A percentile compares a stretch with the other conserved stretches of the same genome.
Conservation (phyloP, 2,329 filamentous ascomycete genomes). For the Scedosporium aurantiacum region DNA sequence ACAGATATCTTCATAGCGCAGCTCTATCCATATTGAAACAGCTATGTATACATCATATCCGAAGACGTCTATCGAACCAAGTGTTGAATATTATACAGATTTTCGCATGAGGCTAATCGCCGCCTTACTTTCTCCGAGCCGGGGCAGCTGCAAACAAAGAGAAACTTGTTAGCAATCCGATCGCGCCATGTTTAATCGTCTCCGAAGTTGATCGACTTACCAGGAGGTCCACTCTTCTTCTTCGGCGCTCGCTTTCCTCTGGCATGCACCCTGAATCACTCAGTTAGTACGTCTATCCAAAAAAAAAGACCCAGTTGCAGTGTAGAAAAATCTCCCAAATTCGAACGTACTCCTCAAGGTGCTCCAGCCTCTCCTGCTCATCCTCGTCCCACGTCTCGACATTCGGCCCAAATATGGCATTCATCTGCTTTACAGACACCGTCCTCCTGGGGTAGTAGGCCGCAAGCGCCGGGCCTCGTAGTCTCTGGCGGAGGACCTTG, state of each 20-base stretch:
- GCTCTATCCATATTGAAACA: neutral
- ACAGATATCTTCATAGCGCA: neutral
- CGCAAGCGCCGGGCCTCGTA: constrained; percentile 71
- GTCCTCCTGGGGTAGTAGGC: constrained; percentile 79
- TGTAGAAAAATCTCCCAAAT: neutral
- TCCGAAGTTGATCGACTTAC: constrained; percentile 16
- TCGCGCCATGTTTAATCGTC: neutral
- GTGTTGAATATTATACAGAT: neutral
- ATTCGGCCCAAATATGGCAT: constrained; percentile 54
- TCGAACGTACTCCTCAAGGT: constrained; percentile 49
- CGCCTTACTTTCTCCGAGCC: neutral
- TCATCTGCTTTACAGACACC: constrained; percentile 62
- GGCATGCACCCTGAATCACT: constrained; percentile 41
- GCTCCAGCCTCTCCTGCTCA: constrained; percentile 70
- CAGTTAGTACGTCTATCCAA: constrained; percentile 8
- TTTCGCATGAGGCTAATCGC: neutral
- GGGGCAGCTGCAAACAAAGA: neutral
- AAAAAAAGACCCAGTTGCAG: constrained; percentile 10
- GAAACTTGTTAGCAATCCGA: neutral
- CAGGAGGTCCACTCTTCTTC: constrained; percentile 60
- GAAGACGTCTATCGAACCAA: constrained; percentile 1
- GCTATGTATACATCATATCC: neutral
- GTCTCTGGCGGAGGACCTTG: constrained; percentile 79
- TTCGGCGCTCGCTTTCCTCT: constrained; percentile 81
- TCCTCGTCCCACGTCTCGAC: constrained; percentile 61